Evolutionary conservation across 2,329 filamentous ascomycete species (phyloP).

Genomic region (Nannizziopsis arthrosporioides): DNA sequence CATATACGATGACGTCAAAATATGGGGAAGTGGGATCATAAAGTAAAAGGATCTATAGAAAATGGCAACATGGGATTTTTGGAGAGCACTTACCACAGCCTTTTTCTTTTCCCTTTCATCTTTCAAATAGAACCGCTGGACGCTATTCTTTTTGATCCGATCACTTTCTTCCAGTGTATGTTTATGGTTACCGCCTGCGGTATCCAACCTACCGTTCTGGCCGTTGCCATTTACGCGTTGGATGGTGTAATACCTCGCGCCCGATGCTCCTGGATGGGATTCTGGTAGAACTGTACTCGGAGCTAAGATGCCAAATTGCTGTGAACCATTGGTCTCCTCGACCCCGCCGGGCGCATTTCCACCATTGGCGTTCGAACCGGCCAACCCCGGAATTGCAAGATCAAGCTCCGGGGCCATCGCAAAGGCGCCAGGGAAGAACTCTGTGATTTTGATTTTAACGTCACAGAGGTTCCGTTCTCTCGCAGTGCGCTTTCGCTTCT

Average conservation of each 20-base stretch:
- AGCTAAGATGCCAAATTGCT: conserved; percentile 35
- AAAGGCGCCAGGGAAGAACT: conserved; percentile 52
- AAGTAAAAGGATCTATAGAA: too few relatives aligned
- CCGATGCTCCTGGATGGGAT: conserved; percentile 38
- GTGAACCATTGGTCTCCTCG: conserved; percentile 21
- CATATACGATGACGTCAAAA: conserved; percentile 7
- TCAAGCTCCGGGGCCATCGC: conserved; percentile 22
- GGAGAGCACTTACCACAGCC: conserved; percentile 36
- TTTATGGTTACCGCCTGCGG: conserved; percentile 59
- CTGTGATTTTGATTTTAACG: conserved; percentile 77
- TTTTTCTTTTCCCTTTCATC: conserved; percentile 56
- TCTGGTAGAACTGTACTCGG: conserved; percentile 31
- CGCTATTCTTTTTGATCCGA: conserved; percentile 69
- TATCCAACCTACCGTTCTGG: conserved; percentile 59
- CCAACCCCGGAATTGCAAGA: conserved; percentile 22
- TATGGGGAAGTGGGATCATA: not conserved
- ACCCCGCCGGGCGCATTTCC: conserved; percentile 14
- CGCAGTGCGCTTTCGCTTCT: conserved; percentile 67
- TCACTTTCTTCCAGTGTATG: conserved; percentile 64
- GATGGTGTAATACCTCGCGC: conserved; percentile 57
- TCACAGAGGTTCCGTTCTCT: conserved; percentile 69
- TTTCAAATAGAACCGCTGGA: conserved; percentile 54
- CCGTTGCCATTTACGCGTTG: conserved; percentile 68
- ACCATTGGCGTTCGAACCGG: conserved; percentile 4
- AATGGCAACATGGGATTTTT: too few relatives aligned